phyloP scores from a whole-genome alignment of 768 basidiomycete genomes.

The Mycena albidolilacea region DNA sequence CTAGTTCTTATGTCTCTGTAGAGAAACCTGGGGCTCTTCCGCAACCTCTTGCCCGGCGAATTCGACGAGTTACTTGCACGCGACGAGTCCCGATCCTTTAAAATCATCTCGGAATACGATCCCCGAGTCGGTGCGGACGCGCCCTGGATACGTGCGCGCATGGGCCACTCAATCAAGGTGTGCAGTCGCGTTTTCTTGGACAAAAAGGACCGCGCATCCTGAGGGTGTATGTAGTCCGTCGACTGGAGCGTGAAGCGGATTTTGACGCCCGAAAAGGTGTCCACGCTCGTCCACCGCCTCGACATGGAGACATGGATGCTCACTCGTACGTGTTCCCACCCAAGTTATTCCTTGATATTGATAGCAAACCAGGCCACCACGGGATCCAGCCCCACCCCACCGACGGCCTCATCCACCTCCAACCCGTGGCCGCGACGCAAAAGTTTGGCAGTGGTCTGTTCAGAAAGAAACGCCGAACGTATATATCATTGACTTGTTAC shows the following conservation, averaged over 20 bases:
- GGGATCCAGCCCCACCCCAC: conserved; percentile 1
- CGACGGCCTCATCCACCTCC: conserved; percentile 28
- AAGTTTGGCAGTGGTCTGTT: conserved; percentile 6
- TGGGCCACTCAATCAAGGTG: conserved; percentile 41
- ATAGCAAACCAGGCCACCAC: not conserved
- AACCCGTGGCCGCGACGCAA: too few species aligned
- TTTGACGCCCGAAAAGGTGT: not conserved
- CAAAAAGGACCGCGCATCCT: not conserved
- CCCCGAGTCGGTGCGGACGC: conserved; percentile 37
- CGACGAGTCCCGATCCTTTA: conserved; percentile 44
- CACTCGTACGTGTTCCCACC: conserved; percentile 10
- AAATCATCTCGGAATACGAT: conserved; percentile 45
- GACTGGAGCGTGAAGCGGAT: not conserved
- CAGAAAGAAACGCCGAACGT: not conserved
- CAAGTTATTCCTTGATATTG: too few species aligned
- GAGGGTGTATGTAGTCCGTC: conserved; percentile 11
- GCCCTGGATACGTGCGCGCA: conserved; percentile 47
- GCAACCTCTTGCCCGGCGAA: not conserved
- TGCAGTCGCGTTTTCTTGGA: not conserved
- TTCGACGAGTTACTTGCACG: conserved; percentile 38
- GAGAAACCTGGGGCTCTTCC: conserved; percentile 12
- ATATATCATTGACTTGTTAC: not conserved
- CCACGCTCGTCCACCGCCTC: conserved; percentile 17
- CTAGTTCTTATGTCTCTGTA: conserved; percentile 4
- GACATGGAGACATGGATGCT: not conserved